A percentile compares a stretch with the other conserved stretches of the same genome.
Conservation (phyloP, 2,329 filamentous ascomycete species). For the Fusarium sp. region DNA sequence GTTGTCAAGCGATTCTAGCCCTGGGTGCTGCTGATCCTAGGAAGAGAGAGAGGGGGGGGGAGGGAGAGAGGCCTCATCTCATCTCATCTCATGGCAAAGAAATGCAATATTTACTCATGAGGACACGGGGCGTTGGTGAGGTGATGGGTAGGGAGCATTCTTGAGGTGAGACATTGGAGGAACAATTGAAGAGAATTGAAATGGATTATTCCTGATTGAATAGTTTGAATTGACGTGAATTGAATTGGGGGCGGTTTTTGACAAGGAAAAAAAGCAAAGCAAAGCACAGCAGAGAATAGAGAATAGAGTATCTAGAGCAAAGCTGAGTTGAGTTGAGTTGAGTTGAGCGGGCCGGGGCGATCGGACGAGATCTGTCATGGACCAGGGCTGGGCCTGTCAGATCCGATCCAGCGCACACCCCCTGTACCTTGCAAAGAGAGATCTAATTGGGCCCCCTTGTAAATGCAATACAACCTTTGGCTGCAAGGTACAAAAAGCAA, state of each 20-base stretch:
- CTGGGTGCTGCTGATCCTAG: too few species aligned
- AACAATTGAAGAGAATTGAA: slow-evolving; percentile 1
- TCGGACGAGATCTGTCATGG: slow-evolving; percentile 10
- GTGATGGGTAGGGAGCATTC: slow-evolving; percentile 28
- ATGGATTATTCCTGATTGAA: slow-evolving; percentile 17
- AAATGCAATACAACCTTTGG: slow-evolving; percentile 34
- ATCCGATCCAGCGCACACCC: slow-evolving; percentile 7
- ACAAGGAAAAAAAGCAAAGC: neutral
- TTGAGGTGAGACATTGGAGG: slow-evolving; percentile 31
- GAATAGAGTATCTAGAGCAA: neutral
- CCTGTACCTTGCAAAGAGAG: neutral
- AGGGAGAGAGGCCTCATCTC: slow-evolving; percentile 8
- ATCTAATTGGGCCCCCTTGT: slow-evolving; percentile 6
- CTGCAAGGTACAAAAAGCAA: slow-evolving; percentile 31
- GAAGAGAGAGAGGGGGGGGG: neutral
- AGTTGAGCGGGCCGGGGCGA: slow-evolving; percentile 5
- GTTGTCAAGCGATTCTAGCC: neutral
- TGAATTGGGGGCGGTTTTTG: neutral
- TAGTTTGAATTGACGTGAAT: neutral
- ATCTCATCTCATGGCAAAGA: neutral
- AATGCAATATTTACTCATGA: slow-evolving; percentile 19
- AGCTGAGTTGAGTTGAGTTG: neutral
- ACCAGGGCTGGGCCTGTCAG: slow-evolving; percentile 18
- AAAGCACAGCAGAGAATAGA: neutral
- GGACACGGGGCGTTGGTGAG: slow-evolving; percentile 23